Evolutionary conservation across 1,284 basidiomycete species (phyloP).

Genomic region (Cryptococcus wingfieldii): DNA sequence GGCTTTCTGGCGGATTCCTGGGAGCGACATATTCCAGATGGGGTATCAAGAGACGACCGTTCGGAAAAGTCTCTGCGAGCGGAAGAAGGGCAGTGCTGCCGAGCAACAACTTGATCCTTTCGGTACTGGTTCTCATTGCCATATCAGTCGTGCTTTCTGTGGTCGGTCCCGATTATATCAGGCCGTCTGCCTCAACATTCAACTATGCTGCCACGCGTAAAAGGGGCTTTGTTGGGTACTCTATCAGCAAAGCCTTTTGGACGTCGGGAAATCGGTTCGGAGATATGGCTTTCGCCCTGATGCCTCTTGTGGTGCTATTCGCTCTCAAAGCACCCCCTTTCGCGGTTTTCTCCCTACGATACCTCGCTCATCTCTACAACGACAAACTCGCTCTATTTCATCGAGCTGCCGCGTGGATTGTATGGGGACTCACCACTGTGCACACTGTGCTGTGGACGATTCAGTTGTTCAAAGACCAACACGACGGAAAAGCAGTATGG

Average conservation of each 20-base stretch:
- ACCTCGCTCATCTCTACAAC: constrained; percentile 65
- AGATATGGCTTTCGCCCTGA: constrained; percentile 69
- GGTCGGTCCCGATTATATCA: constrained; percentile 70
- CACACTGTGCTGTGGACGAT: constrained; percentile 74
- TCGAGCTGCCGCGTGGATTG: constrained; percentile 66
- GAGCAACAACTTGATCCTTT: constrained; percentile 60
- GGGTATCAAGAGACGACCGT: constrained; percentile 30
- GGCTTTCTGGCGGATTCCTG: constrained; percentile 32
- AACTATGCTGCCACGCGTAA: constrained; percentile 39
- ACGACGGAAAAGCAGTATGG: constrained; percentile 57
- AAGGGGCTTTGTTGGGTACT: constrained; percentile 53
- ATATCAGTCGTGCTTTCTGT: constrained; percentile 55
- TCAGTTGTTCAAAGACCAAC: constrained; percentile 60
- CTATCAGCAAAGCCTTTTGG: constrained; percentile 72
- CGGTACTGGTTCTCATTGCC: constrained; percentile 51
- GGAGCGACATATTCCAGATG: constrained; percentile 39
- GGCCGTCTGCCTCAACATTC: constrained; percentile 56
- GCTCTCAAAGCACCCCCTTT: constrained; percentile 78
- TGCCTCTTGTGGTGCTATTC: constrained; percentile 70
- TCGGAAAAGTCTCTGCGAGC: constrained; percentile 21
- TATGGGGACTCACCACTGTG: constrained; percentile 65
- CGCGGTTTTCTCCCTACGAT: constrained; percentile 68
- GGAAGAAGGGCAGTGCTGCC: constrained; percentile 56
- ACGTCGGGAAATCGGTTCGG: constrained; percentile 69
- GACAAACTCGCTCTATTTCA: constrained; percentile 73